phyloP scores from a whole-genome alignment of 2,329 filamentous ascomycete species.

The Claviceps maximensis region DNA sequence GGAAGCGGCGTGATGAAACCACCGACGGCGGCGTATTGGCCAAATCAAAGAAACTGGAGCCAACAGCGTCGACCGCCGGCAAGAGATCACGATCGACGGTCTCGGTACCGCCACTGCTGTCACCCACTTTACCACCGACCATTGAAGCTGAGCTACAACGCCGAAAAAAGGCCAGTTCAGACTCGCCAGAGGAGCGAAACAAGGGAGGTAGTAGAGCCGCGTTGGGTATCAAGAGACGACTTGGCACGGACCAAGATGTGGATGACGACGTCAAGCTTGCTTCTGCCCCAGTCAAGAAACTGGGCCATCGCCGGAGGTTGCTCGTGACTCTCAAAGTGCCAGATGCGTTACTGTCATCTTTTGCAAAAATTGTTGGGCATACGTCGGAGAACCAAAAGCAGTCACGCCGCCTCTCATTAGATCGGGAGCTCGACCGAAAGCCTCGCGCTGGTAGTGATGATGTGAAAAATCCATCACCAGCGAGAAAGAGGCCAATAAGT shows the following conservation, averaged over 20 bases:
- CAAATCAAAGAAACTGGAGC: conserved; percentile 18
- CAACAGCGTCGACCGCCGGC: conserved; percentile 10
- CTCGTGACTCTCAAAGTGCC: conserved; percentile 37
- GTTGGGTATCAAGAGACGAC: conserved; percentile 15
- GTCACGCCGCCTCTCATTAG: conserved; percentile 8
- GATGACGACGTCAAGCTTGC: conserved; percentile 13
- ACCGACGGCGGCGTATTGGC: conserved; percentile 16
- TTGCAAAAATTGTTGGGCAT: conserved; percentile 31
- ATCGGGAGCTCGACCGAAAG: conserved; percentile 16
- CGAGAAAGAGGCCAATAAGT: conserved; percentile 36
- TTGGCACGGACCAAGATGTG: conserved; percentile 19
- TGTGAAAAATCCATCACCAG: conserved; percentile 16
- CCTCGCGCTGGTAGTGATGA: conserved; percentile 30
- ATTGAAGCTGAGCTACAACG: conserved; percentile 29
- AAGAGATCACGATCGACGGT: conserved; percentile 26
- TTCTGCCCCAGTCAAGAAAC: conserved; percentile 5
- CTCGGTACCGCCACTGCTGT: conserved; percentile 37
- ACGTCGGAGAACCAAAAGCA: conserved; percentile 28
- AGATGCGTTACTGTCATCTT: conserved; percentile 29
- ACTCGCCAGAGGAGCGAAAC: conserved; percentile 9
- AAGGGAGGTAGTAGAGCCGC: conserved; percentile 12
- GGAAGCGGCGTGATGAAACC: conserved; percentile 18
- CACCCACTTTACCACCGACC: conserved; percentile 40
- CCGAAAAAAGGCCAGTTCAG: conserved; percentile 18
- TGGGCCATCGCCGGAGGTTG: conserved; percentile 15